Conservation (phyloP, 352 stramenopile genomes). For the Phytophthora vignae region DNA sequence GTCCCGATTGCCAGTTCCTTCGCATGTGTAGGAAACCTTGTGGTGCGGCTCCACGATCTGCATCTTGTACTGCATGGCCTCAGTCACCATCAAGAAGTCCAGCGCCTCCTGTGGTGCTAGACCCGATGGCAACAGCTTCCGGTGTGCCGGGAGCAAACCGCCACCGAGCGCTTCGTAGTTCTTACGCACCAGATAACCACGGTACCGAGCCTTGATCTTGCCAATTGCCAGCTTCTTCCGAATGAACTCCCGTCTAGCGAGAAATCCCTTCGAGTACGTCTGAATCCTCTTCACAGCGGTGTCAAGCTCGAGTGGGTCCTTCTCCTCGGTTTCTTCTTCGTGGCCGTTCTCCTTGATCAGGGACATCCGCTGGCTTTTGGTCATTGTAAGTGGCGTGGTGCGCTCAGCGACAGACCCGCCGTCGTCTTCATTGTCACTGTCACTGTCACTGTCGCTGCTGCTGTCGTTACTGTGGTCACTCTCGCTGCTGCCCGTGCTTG, state of each 20-base stretch:
- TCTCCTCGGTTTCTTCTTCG: slow-evolving; percentile 24
- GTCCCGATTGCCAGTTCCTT: slow-evolving; percentile 1
- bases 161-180: slow-evolving; percentile 40
- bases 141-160: slow-evolving; percentile 9
- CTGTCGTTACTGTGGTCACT: slow-evolving; percentile 15
- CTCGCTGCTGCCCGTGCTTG: slow-evolving; percentile 15
- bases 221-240: slow-evolving; percentile 47
- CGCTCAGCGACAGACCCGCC: neutral
- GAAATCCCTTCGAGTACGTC: slow-evolving; percentile 39
- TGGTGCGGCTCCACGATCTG: slow-evolving; percentile 41
- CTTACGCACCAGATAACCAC: slow-evolving; percentile 52
- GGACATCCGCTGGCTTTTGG: slow-evolving; percentile 20
- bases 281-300: slow-evolving; percentile 41
- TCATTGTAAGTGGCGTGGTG: slow-evolving; percentile 1
- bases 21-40: slow-evolving; percentile 21
- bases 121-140: slow-evolving; percentile 21
- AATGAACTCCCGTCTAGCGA: slow-evolving; percentile 43
- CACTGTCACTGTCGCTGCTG: slow-evolving; percentile 7
- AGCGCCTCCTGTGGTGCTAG: slow-evolving; percentile 15
- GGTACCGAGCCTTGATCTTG: slow-evolving; percentile 54
- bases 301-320: slow-evolving; percentile 9
- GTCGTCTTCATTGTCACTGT: slow-evolving; percentile 3
- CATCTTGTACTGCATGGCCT: slow-evolving; percentile 54
- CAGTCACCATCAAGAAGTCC: slow-evolving; percentile 35
- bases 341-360: slow-evolving; percentile 29